Base-by-base conservation (phyloP, 2,329 filamentous ascomycete genomes). In the Clonostachys solani region DNA sequence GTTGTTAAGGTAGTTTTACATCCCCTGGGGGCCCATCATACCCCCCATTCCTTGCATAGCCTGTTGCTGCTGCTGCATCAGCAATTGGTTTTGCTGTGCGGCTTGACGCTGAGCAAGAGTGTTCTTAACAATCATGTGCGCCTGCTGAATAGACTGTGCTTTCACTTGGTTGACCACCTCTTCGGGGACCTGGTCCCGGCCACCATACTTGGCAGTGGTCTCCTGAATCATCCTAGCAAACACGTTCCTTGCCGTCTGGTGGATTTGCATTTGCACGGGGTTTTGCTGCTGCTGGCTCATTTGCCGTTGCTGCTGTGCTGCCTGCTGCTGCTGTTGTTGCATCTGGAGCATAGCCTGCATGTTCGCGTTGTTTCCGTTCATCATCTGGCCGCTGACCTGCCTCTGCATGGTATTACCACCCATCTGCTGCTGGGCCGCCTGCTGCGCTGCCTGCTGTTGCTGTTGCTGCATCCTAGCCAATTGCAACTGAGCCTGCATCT, bases 11-110 rank as follows among this genome's bases (percentile, higher is more conserved):
- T 36, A n/a, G 12, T 35, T 44, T 59, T 66, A 74, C 71, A 76
- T 75, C 37, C 70, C 72, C 53, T 76, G 72, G 17, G 67, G 66
- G 12, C 71, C 71, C 73, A 77, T 77, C 71, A 81, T 80, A 23
- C 71, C 68, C 46, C 73, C 69, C 71, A 80, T 78, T 7, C 72
- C 72, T 49, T 78, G 73, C 67, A 80, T 73, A 16, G 54, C 50
- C 13, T 62, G 61, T 41, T 62, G 61, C 29, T 65, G 64, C 36
- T 64, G 57, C 19, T 63, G 60, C 17, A 54, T 50, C 13, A 61
- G 61, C 41, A 62, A 60, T 23, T 65, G 64, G 45, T 60, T 57
- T 48, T 58, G 52, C 42, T 58, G 55, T 34, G 63, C 60, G 46
- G 67, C 66, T 37, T 62, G 58, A 12, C 62, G 56, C 40, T 67